phyloP scores from a whole-genome alignment of 345 rosid species.

The Pelargonium nanum region DNA sequence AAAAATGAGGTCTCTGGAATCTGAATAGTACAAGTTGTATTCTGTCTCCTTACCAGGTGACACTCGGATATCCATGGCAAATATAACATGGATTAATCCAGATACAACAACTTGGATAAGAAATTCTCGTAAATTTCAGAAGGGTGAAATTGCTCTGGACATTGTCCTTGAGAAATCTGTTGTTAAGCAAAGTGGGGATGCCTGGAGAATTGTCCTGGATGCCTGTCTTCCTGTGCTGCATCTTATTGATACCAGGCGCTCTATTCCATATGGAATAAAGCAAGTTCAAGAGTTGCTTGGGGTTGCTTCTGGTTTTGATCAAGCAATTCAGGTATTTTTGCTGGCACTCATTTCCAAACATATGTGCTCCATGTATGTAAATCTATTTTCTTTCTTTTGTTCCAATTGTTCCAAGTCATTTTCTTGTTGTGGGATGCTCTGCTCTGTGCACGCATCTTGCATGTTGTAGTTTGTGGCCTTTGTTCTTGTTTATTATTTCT shows the following conservation, averaged over 20 bases:
- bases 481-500: no score
- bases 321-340: conserved; percentile 67
- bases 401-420: neutral
- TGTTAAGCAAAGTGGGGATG: conserved; percentile 79
- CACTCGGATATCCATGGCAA: conserved; percentile 59
- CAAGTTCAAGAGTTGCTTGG: conserved; percentile 90
- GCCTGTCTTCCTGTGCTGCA: conserved; percentile 82
- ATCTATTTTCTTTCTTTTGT: neutral
- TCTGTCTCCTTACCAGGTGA: conserved; percentile 49
- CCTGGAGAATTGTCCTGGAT: conserved; percentile 86
- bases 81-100: conserved; percentile 65
- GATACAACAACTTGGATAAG: conserved; percentile 62
- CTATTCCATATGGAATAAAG: conserved; percentile 78
- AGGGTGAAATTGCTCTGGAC: conserved; percentile 74
- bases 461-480: neutral
- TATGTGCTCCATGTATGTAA: neutral
- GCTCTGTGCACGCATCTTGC: neutral
- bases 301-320: conserved; percentile 80
- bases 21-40: neutral
- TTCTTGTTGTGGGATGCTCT: neutral
- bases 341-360: neutral
- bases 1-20: neutral
- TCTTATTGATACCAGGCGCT: conserved; percentile 62
- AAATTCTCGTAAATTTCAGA: conserved; percentile 34
- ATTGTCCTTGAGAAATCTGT: conserved; percentile 59